A percentile compares a stretch with the other conserved stretches of the same genome.
These are phyloP conservation scores for Orbilia javanica DNA, from an alignment of 2,329 filamentous ascomycete genomes.

Conservation along the genomic window DNA sequence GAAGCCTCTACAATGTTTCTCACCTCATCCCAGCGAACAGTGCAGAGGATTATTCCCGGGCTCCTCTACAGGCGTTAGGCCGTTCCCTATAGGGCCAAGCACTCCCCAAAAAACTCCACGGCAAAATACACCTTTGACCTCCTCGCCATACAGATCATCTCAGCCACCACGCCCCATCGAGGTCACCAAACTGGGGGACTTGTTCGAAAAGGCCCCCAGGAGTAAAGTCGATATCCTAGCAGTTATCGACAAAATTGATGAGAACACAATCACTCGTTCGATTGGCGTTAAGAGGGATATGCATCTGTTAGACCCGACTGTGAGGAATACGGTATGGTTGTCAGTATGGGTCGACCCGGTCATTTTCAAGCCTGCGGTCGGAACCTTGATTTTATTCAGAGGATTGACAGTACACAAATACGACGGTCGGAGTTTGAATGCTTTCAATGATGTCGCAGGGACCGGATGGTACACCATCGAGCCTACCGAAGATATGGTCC, in stretches of 20 bases:
- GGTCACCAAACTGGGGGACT: conserved; percentile 48
- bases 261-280: conserved; percentile 48
- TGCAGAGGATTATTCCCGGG: conserved; percentile 38
- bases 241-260: conserved; percentile 28
- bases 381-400: conserved; percentile 47
- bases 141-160: conserved; percentile 23
- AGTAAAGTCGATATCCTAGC: conserved; percentile 31
- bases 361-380: conserved; percentile 34
- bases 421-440: conserved; percentile 56
- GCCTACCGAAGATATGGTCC: conserved; percentile 25
- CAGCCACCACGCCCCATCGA: conserved; percentile 44
- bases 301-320: conserved; percentile 49
- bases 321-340: conserved; percentile 36
- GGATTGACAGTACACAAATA: conserved; percentile 51
- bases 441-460: conserved; percentile 38
- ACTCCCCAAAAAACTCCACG: conserved; percentile 34
- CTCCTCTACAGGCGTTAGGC: background rate
- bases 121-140: conserved; percentile 52
- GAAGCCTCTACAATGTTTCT: background rate
- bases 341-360: conserved; percentile 57
- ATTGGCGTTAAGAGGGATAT: conserved; percentile 58
- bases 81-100: background rate
- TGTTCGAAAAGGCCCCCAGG: conserved; percentile 41
- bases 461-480: conserved; percentile 33
- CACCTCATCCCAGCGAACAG: conserved; percentile 20